Conservation (phyloP, 2,329 filamentous ascomycete species). For the Aspergillus eucalypticola region DNA sequence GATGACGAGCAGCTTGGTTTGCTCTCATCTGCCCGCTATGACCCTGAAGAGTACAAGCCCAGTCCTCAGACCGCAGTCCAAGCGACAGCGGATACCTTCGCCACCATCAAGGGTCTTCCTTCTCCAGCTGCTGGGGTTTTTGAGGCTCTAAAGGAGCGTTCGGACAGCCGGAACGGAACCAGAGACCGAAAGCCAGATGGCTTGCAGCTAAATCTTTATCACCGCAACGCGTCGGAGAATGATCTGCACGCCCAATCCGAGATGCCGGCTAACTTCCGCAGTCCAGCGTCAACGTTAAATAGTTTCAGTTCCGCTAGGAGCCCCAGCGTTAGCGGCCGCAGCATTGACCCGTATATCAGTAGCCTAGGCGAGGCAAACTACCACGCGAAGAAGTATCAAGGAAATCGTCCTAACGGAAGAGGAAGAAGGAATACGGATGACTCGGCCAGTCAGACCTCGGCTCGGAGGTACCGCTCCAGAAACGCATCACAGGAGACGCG, state of each 20-base stretch:
- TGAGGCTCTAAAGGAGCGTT: constrained; percentile 61
- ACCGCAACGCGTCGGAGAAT: constrained; percentile 54
- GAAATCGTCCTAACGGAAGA: constrained; percentile 51
- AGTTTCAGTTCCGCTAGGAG: constrained; percentile 56
- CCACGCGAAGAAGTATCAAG: constrained; percentile 55
- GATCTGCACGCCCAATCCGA: constrained; percentile 53
- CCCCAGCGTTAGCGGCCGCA: constrained; percentile 62
- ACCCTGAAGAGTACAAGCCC: constrained; percentile 42
- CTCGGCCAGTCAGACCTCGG: constrained; percentile 48
- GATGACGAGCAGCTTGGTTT: constrained; percentile 28
- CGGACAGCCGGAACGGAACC: constrained; percentile 60
- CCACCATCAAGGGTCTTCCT: constrained; percentile 60
- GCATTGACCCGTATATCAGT: constrained; percentile 80
- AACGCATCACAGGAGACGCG: constrained; percentile 67
- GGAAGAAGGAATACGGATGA: constrained; percentile 50
- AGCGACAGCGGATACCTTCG: constrained; percentile 64
- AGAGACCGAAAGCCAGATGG: constrained; percentile 77
- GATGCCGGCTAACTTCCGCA: constrained; percentile 49
- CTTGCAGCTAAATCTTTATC: constrained; percentile 63
- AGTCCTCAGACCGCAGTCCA: constrained; percentile 66
- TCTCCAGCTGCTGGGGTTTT: constrained; percentile 69
- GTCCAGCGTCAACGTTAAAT: constrained; percentile 40
- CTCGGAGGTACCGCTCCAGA: constrained; percentile 53
- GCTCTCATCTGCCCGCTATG: constrained; percentile 48
- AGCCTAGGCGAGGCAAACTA: constrained; percentile 77